These are phyloP conservation scores for Vitis amurensis DNA, from an alignment of 164 flowering plant genomes.

Conservation along the genomic window DNA sequence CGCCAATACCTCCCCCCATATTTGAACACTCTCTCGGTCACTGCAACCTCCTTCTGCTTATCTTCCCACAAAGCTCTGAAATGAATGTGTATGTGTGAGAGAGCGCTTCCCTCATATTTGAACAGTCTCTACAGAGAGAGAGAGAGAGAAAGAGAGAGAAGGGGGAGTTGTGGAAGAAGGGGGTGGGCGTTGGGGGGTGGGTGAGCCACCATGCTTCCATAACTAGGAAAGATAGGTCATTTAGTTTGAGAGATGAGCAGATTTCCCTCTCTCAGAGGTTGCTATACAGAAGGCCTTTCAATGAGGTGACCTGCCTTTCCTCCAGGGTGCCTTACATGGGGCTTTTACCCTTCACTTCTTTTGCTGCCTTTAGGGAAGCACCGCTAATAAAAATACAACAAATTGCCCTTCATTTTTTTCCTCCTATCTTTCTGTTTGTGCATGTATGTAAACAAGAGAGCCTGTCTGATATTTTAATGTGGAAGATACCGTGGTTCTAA, in stretches of 20 bases:
- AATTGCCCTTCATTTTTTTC: neutral
- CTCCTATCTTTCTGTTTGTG: neutral
- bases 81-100: neutral
- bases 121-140: neutral
- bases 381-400: neutral
- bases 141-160: slow-evolving; percentile 7
- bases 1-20: slow-evolving; percentile 20
- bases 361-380: slow-evolving; percentile 13
- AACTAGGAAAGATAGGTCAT: neutral
- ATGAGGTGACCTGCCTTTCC: neutral
- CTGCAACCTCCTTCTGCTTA: neutral
- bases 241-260: neutral
- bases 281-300: no score
- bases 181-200: neutral
- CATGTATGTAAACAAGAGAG: neutral
- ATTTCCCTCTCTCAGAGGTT: no score
- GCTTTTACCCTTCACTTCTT: neutral
- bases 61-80: neutral
- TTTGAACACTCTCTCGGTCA: neutral
- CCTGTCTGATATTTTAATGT: neutral
- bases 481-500: no score
- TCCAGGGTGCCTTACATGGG: neutral
- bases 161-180: neutral
- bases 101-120: neutral
- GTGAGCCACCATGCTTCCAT: no score